Evolutionary conservation across 768 basidiomycete species (phyloP), one percentile per base, ranked within the genome.

Genomic region (Mycena vulgaris): DNA sequence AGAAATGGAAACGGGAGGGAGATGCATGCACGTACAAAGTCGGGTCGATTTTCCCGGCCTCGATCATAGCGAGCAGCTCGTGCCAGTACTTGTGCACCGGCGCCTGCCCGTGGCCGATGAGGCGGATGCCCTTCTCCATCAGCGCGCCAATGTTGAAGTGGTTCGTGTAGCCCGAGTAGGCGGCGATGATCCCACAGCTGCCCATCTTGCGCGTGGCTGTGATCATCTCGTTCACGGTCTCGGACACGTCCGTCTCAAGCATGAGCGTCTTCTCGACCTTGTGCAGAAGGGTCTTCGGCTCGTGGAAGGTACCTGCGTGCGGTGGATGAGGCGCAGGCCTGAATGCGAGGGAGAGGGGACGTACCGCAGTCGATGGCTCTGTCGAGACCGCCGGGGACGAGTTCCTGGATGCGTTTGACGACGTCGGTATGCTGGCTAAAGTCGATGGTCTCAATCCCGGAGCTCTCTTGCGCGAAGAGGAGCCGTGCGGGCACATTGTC

Each of bases 71-170:
- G 53, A 94, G 78, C 55, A 94, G 87, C 72, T 92, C 89, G 64
- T 91, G 81, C 92, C 92, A 93, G 80, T 92, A 93, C 55, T 85
- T 84, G 75, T 92, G 92, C 1, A 93, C 90, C 5, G 92, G 93
- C 0, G 92, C 91, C 81, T 94, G 92, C 1, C 92, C 92, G 71
- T 92, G 91, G 9, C 92, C 92, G 73, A 92, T 91, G 58, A 93
- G 83, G 70, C 90, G 82, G 21, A 92, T 80, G 13, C 92, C 92
- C 78, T 91, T 91, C 83, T 94, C 92, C 92, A 94, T 94, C 33
- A 94, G 75, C 0, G 92, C 89, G 10, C 93, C 92, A 58, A 94
- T 81, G 76, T 92, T 92, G 77, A 92, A 85, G 27, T 86, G 87
- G 78, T 93, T 92, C 25, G 90, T 89, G 79, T 83, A 90, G 0